Conservation (phyloP, 2,329 filamentous ascomycete species). For the Alternaria novae-zelandiae region DNA sequence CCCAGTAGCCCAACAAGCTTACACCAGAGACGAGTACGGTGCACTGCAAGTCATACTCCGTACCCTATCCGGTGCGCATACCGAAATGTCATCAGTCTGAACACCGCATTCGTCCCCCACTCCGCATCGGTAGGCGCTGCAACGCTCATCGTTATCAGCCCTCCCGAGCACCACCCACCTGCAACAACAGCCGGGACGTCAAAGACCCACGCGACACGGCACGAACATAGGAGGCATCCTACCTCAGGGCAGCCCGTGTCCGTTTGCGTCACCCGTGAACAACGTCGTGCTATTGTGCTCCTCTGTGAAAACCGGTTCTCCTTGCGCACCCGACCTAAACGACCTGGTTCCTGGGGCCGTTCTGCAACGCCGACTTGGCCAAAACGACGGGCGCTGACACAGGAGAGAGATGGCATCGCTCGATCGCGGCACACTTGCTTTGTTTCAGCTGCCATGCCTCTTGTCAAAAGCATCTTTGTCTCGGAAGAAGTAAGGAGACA, state of each 20-base stretch:
- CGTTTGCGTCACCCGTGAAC: constrained; percentile 10
- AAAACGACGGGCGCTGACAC: not conserved
- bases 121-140: not conserved
- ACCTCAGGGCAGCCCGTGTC: constrained; percentile 5
- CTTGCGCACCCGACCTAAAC: constrained; percentile 9
- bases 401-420: constrained; percentile 5
- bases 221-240: constrained; percentile 2
- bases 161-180: not conserved
- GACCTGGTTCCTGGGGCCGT: constrained; percentile 3
- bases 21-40: constrained; percentile 2
- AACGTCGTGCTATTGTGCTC: constrained; percentile 11
- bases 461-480: constrained; percentile 5
- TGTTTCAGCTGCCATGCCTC: not conserved
- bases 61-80: constrained; percentile 13
- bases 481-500: not conserved
- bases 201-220: constrained; percentile 25
- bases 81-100: constrained; percentile 7
- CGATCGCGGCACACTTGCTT: constrained; percentile 6
- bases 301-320: constrained; percentile 13
- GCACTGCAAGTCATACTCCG: constrained; percentile 24
- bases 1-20: constrained; percentile 1
- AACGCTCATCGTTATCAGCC: constrained; percentile 5
- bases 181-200: constrained; percentile 16
- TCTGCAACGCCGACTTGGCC: constrained; percentile 4
- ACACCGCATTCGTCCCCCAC: constrained; percentile 1